Evolutionary conservation across 176 grass and related monocot species (phyloP), one percentile per base, ranked within the genome.

Genomic region (Coix lacrymajobi): DNA sequence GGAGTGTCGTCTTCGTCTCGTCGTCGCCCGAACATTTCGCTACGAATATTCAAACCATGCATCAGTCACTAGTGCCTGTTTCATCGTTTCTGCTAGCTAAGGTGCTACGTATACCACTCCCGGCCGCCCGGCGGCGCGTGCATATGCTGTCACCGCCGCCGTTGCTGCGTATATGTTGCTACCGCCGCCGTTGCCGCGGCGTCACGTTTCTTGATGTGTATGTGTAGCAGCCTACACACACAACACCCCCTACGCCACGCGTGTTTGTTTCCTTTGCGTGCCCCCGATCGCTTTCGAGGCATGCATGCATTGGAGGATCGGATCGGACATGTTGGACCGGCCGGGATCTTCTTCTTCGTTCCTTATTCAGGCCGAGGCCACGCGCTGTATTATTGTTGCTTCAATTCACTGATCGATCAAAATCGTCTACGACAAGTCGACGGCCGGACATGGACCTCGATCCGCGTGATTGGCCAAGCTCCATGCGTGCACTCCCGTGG

Each of bases 201-300:
- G 24, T 38, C 76, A 79, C 67, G 76, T 79, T 86, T 64, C 41
- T 30, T 52, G 40, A 52, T 64, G 83, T 48, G 24, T 4, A 8
- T 7, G 20, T 71, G 25, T 73, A 73, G 40, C 38, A 29, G 0
- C n/a, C 6, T 15, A 15, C n/a, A 6, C 6, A 10, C 5, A 66
- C 30, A 4, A 9, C 40, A 8, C 3, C 54, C 11, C 31, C 15
- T 43, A 38, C 64, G 48, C 15, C 30, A 38, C 64, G 48, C 48
- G 67, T 76, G 79, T 15, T 14, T 31, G 25, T 11, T 52, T n/a
- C n/a, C n/a, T n/a, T n/a, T 52, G 20, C 4, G 1, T 5, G 3
- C 11, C 16, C 8, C 3, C 26, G 6, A 28, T 85, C 78, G 62
- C 87, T 89, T 48, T 84, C 61, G 36, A 22, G 51, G 64, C 63